Evolutionary conservation across 176 grass and related monocot species (phyloP).

Genomic region (Hsuehochloa calcarea): DNA sequence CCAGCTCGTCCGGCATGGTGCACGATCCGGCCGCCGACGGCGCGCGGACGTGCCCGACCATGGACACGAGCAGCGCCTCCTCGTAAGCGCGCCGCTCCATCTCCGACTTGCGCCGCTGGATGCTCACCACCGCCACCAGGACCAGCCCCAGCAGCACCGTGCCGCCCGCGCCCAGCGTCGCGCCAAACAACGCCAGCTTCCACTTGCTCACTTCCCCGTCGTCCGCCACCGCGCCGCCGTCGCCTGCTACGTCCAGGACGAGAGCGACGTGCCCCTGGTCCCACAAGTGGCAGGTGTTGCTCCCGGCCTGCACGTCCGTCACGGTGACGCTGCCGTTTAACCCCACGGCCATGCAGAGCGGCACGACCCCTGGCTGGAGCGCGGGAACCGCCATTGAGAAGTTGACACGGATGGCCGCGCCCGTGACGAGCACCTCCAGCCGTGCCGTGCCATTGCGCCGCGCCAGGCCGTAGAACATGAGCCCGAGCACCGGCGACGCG

Average conservation of each 20-base stretch:
- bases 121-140: slow-evolving; percentile 59
- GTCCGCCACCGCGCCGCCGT: background rate
- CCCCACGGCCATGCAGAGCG: slow-evolving; percentile 65
- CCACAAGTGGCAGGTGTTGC: slow-evolving; percentile 47
- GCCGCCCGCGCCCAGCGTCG: slow-evolving; percentile 56
- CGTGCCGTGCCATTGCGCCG: slow-evolving; percentile 13
- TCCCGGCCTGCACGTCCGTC: slow-evolving; percentile 48
- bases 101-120: slow-evolving; percentile 56
- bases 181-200: slow-evolving; percentile 81
- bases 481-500: slow-evolving; percentile 74
- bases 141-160: slow-evolving; percentile 70
- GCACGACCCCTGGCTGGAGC: slow-evolving; percentile 27
- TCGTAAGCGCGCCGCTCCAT: slow-evolving; percentile 88
- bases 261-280: slow-evolving; percentile 85
- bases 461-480: slow-evolving; percentile 69
- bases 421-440: slow-evolving; percentile 47
- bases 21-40: slow-evolving; percentile 67
- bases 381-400: slow-evolving; percentile 53
- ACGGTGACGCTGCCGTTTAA: slow-evolving; percentile 43
- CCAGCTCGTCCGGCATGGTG: slow-evolving; percentile 62
- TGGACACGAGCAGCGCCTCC: slow-evolving; percentile 83
- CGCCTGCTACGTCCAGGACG: slow-evolving; percentile 35
- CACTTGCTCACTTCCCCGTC: slow-evolving; percentile 57
- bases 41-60: slow-evolving; percentile 91
- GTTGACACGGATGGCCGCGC: slow-evolving; percentile 69